Evolutionary conservation across 2,329 filamentous ascomycete genomes (phyloP), one percentile per base, ranked within the genome.

Genomic region (Aspergillus hiratsukae): DNA sequence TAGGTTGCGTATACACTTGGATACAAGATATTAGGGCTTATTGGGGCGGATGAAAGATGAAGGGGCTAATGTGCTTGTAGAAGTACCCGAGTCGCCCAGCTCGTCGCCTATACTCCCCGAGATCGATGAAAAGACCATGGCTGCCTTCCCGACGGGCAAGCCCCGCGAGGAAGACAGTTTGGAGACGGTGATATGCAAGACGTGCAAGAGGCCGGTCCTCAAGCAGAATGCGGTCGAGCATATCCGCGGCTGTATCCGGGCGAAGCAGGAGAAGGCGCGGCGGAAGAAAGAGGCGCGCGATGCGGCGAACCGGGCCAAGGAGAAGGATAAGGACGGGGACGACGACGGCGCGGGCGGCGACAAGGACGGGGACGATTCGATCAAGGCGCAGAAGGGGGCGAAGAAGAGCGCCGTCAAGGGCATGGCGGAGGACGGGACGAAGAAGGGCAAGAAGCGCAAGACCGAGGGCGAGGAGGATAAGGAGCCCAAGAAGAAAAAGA

Each of bases 161-260:
- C 91, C 91, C 0, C 82, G 96, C 63, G 87, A 91, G 66, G 91
- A 91, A 65, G 92, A 96, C 68, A 81, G 80, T 55, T 83, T 89
- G 10, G 90, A 96, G 61, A 82, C 90, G 9, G 86, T 94, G 51
- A 82, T 88, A 63, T 99, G 93, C 81, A 97, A 94, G 72, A 91
- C 95, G 72, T 99, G 93, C 78, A 96, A 94, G 75, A 92, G 95
- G 66, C 89, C 89, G 52, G 84, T 96, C 11, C 80, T 94, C 14
- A 89, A 87, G 66, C 85, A 85, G 31, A 86, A 85, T 0, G 88
- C 90, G 1, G 87, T 87, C 57, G 83, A 84, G 19, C 93, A 99
- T 69, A 90, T 96, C 58, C 87, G 87, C 40, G 85, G 87, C 48
- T 99, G 93, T 67, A 77, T 97, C 56, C 88, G 87, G 64, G 84